These are phyloP conservation scores for Eimeria zaria DNA, from an alignment of 169 alveolate genomes.

Conservation along the genomic window DNA sequence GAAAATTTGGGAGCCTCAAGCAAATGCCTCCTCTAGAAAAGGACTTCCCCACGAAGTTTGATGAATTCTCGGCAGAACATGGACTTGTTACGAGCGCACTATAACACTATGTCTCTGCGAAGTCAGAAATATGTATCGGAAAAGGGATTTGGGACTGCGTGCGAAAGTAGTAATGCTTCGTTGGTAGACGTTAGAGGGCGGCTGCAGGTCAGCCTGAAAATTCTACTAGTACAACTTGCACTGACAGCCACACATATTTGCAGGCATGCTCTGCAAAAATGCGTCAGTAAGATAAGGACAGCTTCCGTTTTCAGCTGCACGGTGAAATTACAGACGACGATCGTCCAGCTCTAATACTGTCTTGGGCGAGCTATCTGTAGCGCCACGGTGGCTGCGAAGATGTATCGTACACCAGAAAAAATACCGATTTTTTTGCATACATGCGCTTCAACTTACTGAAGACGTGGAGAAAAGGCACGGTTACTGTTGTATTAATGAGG, in stretches of 20 bases:
- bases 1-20: background rate
- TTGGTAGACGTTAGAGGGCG: background rate
- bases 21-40: background rate
- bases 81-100: too few relatives aligned
- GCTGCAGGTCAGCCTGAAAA: conserved; percentile 15
- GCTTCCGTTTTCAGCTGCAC: background rate
- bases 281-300: background rate
- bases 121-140: too few relatives aligned
- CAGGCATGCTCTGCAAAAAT: too few relatives aligned
- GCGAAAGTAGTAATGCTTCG: background rate
- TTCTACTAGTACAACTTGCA: background rate
- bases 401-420: background rate
- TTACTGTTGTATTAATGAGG: background rate
- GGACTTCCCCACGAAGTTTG: background rate
- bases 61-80: background rate
- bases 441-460: too few relatives aligned
- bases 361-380: too few relatives aligned
- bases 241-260: background rate
- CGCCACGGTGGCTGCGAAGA: background rate
- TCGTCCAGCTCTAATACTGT: too few relatives aligned
- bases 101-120: too few relatives aligned
- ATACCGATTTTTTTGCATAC: too few relatives aligned
- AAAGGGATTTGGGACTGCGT: background rate
- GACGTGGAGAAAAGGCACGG: too few relatives aligned
- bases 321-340: too few relatives aligned